A percentile compares a stretch with the other conserved stretches of the same genome.
Evolutionary conservation across 805 yeast genomes (phyloP).

Genomic region (Lipomyces lipofer): DNA sequence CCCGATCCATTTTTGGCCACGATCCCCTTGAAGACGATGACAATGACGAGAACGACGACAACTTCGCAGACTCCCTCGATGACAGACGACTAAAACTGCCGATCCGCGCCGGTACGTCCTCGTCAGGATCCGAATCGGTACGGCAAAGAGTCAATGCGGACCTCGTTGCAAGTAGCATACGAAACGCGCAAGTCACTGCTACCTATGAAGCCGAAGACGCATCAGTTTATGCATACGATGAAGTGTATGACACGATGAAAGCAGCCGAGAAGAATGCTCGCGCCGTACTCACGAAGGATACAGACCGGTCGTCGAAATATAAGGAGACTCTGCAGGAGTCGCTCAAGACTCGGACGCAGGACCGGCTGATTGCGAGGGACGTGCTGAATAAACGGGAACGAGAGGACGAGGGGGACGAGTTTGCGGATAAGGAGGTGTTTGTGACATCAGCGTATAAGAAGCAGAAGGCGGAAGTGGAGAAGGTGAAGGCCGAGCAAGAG

Average conservation of each 20-base stretch:
- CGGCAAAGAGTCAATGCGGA: slow-evolving; percentile 17
- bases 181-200: slow-evolving; percentile 10
- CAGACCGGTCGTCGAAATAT: slow-evolving; percentile 39
- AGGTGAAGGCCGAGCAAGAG: slow-evolving; percentile 29
- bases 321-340: slow-evolving; percentile 48
- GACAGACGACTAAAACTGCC: slow-evolving; percentile 1
- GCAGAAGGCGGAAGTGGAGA: slow-evolving; percentile 41
- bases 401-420: slow-evolving; percentile 44
- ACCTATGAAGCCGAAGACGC: slow-evolving; percentile 14
- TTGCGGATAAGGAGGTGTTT: slow-evolving; percentile 47
- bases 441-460: slow-evolving; percentile 51
- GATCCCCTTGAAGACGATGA: slow-evolving; percentile 12
- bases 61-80: background rate
- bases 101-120: background rate
- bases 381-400: slow-evolving; percentile 44
- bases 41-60: slow-evolving; percentile 4
- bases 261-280: slow-evolving; percentile 31
- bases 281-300: background rate
- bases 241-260: slow-evolving; percentile 49
- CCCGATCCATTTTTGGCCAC: slow-evolving; percentile 11
- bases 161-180: slow-evolving; percentile 14
- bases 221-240: slow-evolving; percentile 48
- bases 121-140: background rate
- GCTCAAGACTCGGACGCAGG: slow-evolving; percentile 48
- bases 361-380: slow-evolving; percentile 46